Evolutionary conservation across 768 basidiomycete species (phyloP), one percentile per base, ranked within the genome.

Genomic region (Collybiopsis confluens): DNA sequence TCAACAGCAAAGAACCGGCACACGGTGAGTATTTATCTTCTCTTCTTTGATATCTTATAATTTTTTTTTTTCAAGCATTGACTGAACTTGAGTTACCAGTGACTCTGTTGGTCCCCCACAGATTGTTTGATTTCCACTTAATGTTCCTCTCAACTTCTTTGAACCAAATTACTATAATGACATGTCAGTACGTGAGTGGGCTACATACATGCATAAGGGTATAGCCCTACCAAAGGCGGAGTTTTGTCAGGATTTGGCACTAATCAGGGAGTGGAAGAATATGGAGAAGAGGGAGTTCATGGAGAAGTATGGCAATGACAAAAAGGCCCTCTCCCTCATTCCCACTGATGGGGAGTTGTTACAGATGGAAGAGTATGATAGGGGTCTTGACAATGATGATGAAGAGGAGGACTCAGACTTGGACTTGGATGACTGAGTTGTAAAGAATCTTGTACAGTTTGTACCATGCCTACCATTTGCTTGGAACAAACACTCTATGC

Each of bases 101-200:
- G 35, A 8, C 8, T 16, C 35, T 8, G 16, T 36, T 36, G 35
- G 35, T 8, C 9, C 8, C 16, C 16, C 35, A 36, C 8, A 36
- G 35, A 36, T 36, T 16, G 16, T 16, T 36, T 16, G 35, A 8
- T 36, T 8, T 16, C 35, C 35, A 8, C 8, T 8, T 16, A 16
- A 36, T 16, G 35, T 36, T 36, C 35, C 55, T 3, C 51, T 56
- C 26, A 50, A 56, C 18, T 56, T 23, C n/a, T 56, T 56, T 40
- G 41, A 47, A 15, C 55, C 51, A 16, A 23, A 53, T 9, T 56
- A 44, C 43, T 56, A 45, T 50, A 56, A 56, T 48, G 11, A 27
- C 21, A 9, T 56, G 23, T 21, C 50, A 13, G 42, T 53, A 4
- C 11, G 24, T 26, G 41, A 52, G 16, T n/a, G 44, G 6, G 35